Evolutionary conservation across 352 stramenopile genomes (phyloP).

Genomic region (Lagenidium giganteum): DNA sequence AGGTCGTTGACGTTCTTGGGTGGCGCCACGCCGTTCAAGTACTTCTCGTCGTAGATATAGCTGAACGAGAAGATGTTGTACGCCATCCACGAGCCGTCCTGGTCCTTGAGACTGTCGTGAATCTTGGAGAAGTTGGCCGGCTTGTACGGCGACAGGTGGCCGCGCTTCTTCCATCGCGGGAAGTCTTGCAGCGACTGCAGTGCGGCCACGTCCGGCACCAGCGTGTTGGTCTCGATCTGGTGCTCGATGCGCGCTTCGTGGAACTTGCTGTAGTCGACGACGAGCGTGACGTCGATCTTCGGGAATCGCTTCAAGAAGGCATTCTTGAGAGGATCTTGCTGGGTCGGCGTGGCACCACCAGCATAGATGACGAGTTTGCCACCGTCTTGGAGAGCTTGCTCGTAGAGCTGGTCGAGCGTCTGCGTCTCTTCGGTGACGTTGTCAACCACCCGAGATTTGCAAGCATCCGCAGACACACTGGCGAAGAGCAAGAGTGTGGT

Average conservation of each 20-base stretch:
- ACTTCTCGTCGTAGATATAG: conserved; percentile 27
- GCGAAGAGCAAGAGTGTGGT: no score
- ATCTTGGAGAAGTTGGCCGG: conserved; percentile 44
- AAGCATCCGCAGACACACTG: no score
- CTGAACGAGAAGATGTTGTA: conserved; percentile 36
- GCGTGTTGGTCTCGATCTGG: conserved; percentile 34
- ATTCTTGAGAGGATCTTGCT: conserved; percentile 18
- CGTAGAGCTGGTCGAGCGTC: conserved; percentile 35
- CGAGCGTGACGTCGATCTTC: conserved; percentile 52
- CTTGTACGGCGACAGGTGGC: conserved; percentile 46
- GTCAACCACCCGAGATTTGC: no score
- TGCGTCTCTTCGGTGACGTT: conserved; percentile 56
- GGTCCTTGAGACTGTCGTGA: conserved; percentile 34
- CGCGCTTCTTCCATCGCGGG: conserved; percentile 32
- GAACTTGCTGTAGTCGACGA: conserved; percentile 56
- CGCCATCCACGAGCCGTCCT: conserved; percentile 25
- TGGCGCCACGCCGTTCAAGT: conserved; percentile 8
- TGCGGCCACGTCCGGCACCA: conserved; percentile 35
- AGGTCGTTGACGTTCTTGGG: conserved; percentile 25
- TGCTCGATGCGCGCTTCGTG: conserved; percentile 61
- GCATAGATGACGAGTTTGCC: conserved; percentile 45
- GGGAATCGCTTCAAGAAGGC: conserved; percentile 30
- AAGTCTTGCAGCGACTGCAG: conserved; percentile 55
- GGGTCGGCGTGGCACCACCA: conserved; percentile 25
- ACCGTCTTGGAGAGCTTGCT: conserved; percentile 38